These are phyloP conservation scores for Ophiobolus disseminans DNA, from an alignment of 2,329 filamentous ascomycete species.

Conservation along the genomic window DNA sequence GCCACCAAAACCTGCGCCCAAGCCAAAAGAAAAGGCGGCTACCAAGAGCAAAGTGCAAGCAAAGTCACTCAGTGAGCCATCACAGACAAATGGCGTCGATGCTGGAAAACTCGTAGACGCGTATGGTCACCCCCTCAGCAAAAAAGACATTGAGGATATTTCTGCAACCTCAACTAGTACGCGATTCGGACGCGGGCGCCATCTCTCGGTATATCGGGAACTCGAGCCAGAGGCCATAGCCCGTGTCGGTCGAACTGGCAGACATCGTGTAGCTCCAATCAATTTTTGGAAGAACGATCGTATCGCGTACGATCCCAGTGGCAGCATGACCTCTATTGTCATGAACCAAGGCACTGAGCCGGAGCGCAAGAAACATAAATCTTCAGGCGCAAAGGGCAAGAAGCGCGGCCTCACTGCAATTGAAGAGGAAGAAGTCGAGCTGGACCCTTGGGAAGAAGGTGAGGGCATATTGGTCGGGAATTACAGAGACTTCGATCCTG, in stretches of 20 bases:
- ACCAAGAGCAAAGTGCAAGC: constrained; percentile 13
- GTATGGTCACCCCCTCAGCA: constrained; percentile 41
- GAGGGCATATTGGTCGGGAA: constrained; percentile 69
- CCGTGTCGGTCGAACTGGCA: constrained; percentile 67
- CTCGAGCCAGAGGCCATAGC: constrained; percentile 39
- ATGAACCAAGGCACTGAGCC: constrained; percentile 69
- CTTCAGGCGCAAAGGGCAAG: constrained; percentile 30
- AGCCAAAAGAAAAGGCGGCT: constrained; percentile 21
- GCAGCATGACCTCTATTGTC: constrained; percentile 78
- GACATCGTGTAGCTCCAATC: constrained; percentile 78
- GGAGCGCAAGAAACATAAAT: constrained; percentile 44
- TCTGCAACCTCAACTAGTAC: constrained; percentile 41
- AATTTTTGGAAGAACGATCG: constrained; percentile 88
- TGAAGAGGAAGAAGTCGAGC: constrained; percentile 62
- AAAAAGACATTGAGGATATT: constrained; percentile 43
- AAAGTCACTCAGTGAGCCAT: constrained; percentile 12
- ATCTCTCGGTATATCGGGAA: constrained; percentile 44
- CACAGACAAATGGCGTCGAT: constrained; percentile 12
- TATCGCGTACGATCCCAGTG: constrained; percentile 71
- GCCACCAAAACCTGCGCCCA: constrained; percentile 13
- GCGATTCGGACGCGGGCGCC: constrained; percentile 43
- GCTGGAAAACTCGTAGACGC: constrained; percentile 41
- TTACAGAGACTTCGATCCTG: constrained; percentile 69
- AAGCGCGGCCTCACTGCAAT: constrained; percentile 42
- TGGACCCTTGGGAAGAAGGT: constrained; percentile 76